Evolutionary conservation across 306 rosid species (phyloP).

Genomic region (Citrullus amarus): DNA sequence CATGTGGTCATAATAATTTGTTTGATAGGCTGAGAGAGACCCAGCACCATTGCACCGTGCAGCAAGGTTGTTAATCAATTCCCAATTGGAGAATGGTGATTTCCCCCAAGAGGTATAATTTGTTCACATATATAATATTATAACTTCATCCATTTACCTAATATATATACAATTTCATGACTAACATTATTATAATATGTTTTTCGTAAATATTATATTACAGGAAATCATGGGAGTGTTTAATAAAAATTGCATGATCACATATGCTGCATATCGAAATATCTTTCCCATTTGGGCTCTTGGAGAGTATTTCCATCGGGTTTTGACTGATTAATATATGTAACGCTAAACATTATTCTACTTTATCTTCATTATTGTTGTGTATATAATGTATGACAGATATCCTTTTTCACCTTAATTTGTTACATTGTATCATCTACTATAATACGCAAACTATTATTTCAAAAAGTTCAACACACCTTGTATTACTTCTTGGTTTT

Average conservation of each 20-base stretch:
- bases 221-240: conserved; percentile 32
- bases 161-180: too few species aligned
- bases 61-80: conserved; percentile 8
- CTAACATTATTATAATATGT: too few species aligned
- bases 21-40: conserved; percentile 4
- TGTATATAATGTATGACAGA: background rate
- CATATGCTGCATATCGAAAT: conserved; percentile 25
- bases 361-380: background rate
- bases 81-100: conserved; percentile 13
- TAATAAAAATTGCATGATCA: conserved; percentile 31
- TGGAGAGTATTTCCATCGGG: conserved; percentile 15
- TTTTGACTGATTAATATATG: background rate
- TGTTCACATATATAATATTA: background rate
- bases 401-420: background rate
- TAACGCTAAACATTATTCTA: background rate
- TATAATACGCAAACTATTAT: too few species aligned
- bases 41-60: conserved; percentile 11
- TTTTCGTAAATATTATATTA: background rate
- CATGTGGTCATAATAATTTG: too few species aligned
- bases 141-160: background rate
- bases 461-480: too few species aligned
- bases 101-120: conserved; percentile 6
- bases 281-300: conserved; percentile 15
- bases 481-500: too few species aligned
- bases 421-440: too few species aligned